A percentile compares a stretch with the other conserved stretches of the same genome.
Evolutionary conservation across 305 asterid genomes (phyloP).

Genomic region (Fraxinus velutina): DNA sequence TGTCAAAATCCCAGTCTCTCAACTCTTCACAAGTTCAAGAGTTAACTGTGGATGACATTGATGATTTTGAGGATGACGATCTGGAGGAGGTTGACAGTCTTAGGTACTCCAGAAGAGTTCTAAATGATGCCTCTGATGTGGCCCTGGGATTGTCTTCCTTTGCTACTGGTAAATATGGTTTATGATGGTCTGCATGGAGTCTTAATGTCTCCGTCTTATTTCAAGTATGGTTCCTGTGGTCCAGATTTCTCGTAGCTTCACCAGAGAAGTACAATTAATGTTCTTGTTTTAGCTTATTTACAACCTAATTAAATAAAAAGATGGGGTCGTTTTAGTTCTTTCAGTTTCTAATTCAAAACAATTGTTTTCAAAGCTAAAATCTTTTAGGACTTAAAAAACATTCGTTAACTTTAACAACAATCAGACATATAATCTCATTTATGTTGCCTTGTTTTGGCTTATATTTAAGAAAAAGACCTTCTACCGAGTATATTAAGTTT

Average conservation of each 20-base stretch:
- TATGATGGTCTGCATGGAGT: neutral
- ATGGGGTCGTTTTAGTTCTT: neutral
- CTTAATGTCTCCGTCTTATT: neutral
- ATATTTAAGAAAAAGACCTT: neutral
- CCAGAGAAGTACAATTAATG: neutral
- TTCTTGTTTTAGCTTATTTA: neutral
- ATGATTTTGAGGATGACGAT: conserved; percentile 74
- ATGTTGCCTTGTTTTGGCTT: neutral
- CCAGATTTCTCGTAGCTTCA: neutral
- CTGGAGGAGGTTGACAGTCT: conserved; percentile 66
- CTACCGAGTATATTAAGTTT: neutral
- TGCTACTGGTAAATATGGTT: conserved; percentile 61
- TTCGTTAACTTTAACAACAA: neutral
- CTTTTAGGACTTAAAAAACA: neutral
- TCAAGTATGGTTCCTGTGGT: neutral
- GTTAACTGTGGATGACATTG: conserved; percentile 88
- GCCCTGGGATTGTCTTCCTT: conserved; percentile 74
- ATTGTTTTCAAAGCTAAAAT: conserved; percentile 9
- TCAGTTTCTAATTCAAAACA: neutral
- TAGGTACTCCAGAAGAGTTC: conserved; percentile 88
- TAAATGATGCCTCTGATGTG: conserved; percentile 90
- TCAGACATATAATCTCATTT: neutral
- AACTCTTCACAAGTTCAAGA: conserved; percentile 58
- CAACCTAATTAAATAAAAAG: neutral
- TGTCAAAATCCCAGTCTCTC: conserved; percentile 66